phyloP scores from a whole-genome alignment of 192 early-diverging fungal species.

The Pilobolus umbonatus region DNA sequence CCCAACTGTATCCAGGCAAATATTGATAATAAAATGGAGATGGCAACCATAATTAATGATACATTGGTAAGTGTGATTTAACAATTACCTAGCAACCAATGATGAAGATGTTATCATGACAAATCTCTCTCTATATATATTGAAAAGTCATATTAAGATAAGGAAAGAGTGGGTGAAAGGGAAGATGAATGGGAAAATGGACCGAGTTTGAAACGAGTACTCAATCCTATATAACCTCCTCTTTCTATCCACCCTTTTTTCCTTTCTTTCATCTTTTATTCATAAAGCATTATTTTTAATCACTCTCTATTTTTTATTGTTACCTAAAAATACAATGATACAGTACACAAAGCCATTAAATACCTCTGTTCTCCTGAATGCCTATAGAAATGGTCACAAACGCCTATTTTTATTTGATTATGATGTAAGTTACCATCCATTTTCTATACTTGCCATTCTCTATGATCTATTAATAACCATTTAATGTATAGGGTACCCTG shows the following conservation, averaged over 20 bases:
- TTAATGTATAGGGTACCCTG: constrained; percentile 68
- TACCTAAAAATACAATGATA: no score
- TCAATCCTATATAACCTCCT: no score
- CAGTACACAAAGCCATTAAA: constrained; percentile 37
- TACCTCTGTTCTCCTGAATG: constrained; percentile 23
- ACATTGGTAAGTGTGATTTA: no score
- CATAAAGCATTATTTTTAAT: no score
- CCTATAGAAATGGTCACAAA: constrained; percentile 56
- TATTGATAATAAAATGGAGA: no score
- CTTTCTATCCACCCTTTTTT: no score
- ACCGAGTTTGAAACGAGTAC: neutral
- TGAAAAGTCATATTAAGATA: no score
- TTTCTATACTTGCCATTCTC: neutral
- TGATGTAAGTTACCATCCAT: constrained; percentile 53
- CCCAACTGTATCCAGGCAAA: no score
- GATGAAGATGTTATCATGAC: no score
- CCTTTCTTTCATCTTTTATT: neutral
- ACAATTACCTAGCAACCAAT: no score
- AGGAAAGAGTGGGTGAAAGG: neutral
- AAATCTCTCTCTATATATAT: no score
- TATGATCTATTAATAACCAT: neutral
- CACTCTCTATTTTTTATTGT: neutral
- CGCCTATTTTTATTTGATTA: constrained; percentile 93
- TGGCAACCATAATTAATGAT: no score
- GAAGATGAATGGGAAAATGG: neutral